Conservation (phyloP, 352 stramenopile species). For the Phytophthora brassicae region DNA sequence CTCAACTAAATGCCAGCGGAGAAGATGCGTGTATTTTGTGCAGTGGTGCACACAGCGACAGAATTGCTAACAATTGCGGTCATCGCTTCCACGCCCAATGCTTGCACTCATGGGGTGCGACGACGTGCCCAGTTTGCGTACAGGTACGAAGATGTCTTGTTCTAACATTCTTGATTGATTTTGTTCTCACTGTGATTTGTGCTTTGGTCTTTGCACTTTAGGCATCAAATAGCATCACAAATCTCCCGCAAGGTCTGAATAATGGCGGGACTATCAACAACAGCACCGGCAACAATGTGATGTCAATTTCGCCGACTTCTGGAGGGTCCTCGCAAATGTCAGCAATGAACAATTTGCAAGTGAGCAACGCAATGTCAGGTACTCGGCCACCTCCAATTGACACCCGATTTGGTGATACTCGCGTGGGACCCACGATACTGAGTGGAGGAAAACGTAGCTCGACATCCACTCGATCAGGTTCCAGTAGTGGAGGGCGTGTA, state of each 20-base stretch:
- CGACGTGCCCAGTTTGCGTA: constrained; percentile 47
- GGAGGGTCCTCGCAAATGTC: constrained; percentile 24
- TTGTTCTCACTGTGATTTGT: constrained; percentile 13
- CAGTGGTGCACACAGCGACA: constrained; percentile 49
- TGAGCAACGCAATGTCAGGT: constrained; percentile 14
- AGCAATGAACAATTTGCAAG: constrained; percentile 26
- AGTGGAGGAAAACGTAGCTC: constrained; percentile 38
- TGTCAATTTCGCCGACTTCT: constrained; percentile 34
- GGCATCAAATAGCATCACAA: constrained; percentile 38
- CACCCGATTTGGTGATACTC: constrained; percentile 34
- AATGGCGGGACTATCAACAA: constrained; percentile 28
- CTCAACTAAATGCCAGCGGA: constrained; percentile 19
- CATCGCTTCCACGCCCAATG: constrained; percentile 70
- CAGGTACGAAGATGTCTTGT: constrained; percentile 34
- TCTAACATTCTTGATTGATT: constrained; percentile 1
- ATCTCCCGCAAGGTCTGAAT: constrained; percentile 21
- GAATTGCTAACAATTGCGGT: constrained; percentile 56
- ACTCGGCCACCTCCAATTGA: constrained; percentile 55
- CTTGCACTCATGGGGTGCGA: constrained; percentile 67
- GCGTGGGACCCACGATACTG: constrained; percentile 23
- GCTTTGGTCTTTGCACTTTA: constrained; percentile 11
- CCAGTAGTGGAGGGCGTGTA: constrained; percentile 39
- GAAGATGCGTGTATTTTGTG: constrained; percentile 48
- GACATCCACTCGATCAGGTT: constrained; percentile 44
- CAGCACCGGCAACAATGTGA: constrained; percentile 22